phyloP scores from a whole-genome alignment of 352 stramenopile genomes.

The Phytophthora kernoviae region DNA sequence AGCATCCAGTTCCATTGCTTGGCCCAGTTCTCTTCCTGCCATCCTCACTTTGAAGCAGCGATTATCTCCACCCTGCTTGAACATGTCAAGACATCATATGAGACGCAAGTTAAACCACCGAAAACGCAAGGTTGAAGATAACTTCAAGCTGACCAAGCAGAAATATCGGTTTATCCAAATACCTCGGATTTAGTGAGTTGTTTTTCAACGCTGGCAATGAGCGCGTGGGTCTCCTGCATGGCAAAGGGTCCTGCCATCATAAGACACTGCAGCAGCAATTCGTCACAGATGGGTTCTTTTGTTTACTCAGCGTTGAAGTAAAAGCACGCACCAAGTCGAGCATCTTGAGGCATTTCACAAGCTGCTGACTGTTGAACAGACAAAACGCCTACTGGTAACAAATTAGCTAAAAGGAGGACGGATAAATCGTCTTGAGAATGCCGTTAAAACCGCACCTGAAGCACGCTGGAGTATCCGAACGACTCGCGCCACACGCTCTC shows the following conservation, averaged over 20 bases:
- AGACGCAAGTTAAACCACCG: constrained; percentile 29
- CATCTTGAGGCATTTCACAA: constrained; percentile 40
- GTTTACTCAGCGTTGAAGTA: background rate
- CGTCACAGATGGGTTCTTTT: background rate
- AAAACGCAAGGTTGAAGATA: constrained; percentile 25
- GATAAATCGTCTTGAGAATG: background rate
- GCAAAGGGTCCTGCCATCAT: constrained; percentile 79
- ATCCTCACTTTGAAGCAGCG: constrained; percentile 30
- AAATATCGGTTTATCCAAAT: too few relatives aligned
- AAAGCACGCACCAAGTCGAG: constrained; percentile 65
- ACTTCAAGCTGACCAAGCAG: background rate
- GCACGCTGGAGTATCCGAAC: constrained; percentile 58
- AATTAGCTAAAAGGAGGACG: background rate
- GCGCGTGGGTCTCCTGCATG: constrained; percentile 41
- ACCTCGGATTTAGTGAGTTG: constrained; percentile 13
- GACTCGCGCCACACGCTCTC: constrained; percentile 57
- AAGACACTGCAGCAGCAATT: constrained; percentile 41
- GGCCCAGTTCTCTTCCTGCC: background rate
- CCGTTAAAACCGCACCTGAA: constrained; percentile 38
- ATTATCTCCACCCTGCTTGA: constrained; percentile 13
- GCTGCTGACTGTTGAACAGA: constrained; percentile 27
- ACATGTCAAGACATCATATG: constrained; percentile 12
- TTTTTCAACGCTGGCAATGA: constrained; percentile 49
- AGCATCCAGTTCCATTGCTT: background rate
- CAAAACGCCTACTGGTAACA: constrained; percentile 32